Evolutionary conservation across 768 basidiomycete genomes (phyloP), one percentile per base, ranked within the genome.

Genomic region (Suillus brevipes): DNA sequence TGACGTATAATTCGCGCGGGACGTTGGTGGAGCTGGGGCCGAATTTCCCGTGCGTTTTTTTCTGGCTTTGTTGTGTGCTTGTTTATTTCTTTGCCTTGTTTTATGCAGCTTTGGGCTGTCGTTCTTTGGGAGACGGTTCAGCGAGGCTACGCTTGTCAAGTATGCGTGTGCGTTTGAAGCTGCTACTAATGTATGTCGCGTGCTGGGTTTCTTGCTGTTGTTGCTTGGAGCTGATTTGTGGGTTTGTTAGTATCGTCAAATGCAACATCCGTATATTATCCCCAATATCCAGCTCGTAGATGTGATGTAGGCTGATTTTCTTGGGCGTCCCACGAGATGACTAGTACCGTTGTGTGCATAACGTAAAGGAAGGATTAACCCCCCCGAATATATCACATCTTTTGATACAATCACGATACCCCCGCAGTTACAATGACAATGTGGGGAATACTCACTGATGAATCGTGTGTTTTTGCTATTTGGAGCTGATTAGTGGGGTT

Each of bases 201-300:
- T 28, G 13, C 1, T n/a, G n/a, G n/a, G n/a, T n/a, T n/a, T n/a
- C n/a, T n/a, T n/a, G n/a, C n/a, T n/a, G n/a, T n/a, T n/a, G n/a
- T n/a, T n/a, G n/a, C n/a, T n/a, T n/a, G 23, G 23, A 42, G 18
- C 25, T 42, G 18, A 59, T 6, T 12, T 13, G 12, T 20, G 12
- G 10, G 7, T 16, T 58, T 28, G 18, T 42, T 28, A 59, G 58
- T 59, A 59, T 10, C 58, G 58, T 18, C 38, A 59, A 40, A 8
- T 59, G 18, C 38, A 6, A 12, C 6, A 59, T 40, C 58, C 58
- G 3, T 59, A 59, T 18, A 28, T 59, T 10, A 59, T 59, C 28
- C 58, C 58, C 18, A 59, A 59, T 10, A 59, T 59, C 20, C 58
- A 59, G 40, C 58, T 59, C 12, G 25, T 59, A 25, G 58, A 59